These are phyloP conservation scores for Usnea hakonensis DNA, from an alignment of 495 filamentous ascomycete genomes.

Conservation along the genomic window DNA sequence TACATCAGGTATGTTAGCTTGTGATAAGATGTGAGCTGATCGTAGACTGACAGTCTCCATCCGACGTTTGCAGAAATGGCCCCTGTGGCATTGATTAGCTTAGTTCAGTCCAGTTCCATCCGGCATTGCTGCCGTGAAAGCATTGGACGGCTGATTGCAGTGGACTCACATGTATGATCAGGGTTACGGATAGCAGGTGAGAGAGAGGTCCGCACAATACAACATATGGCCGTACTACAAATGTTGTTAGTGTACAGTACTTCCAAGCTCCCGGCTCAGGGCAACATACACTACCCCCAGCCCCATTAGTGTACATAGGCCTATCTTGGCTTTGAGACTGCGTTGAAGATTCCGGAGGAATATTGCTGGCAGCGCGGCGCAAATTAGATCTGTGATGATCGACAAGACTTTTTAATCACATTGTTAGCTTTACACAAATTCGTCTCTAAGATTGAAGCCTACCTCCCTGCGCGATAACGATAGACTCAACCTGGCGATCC, in stretches of 20 bases:
- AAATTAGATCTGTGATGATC: slow-evolving; percentile 5
- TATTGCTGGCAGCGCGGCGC: slow-evolving; percentile 7
- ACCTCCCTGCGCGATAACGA: slow-evolving; percentile 14
- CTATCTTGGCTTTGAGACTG: not conserved
- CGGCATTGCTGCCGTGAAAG: not conserved
- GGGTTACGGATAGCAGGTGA: slow-evolving; percentile 9
- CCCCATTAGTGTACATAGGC: slow-evolving; percentile 24
- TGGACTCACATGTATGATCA: slow-evolving; percentile 13
- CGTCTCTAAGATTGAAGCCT: not conserved
- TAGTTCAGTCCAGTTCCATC: not conserved
- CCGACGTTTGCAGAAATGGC: slow-evolving; percentile 15
- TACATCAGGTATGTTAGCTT: not conserved
- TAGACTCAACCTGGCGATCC: slow-evolving; percentile 8
- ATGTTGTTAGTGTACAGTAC: not conserved
- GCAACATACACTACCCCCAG: slow-evolving; percentile 29
- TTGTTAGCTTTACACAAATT: not conserved
- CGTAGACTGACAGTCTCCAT: slow-evolving; percentile 15
- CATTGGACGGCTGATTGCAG: too few species aligned
- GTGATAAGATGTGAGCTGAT: not conserved
- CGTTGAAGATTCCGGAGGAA: slow-evolving; percentile 12
- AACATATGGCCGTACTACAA: slow-evolving; percentile 16
- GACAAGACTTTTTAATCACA: not conserved
- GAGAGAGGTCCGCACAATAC: slow-evolving; percentile 16
- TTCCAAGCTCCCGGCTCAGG: not conserved
- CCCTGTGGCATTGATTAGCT: not conserved